A percentile compares a stretch with the other conserved stretches of the same genome.
Evolutionary conservation across 768 basidiomycete species (phyloP).

Genomic region (Boletus coccyginus): DNA sequence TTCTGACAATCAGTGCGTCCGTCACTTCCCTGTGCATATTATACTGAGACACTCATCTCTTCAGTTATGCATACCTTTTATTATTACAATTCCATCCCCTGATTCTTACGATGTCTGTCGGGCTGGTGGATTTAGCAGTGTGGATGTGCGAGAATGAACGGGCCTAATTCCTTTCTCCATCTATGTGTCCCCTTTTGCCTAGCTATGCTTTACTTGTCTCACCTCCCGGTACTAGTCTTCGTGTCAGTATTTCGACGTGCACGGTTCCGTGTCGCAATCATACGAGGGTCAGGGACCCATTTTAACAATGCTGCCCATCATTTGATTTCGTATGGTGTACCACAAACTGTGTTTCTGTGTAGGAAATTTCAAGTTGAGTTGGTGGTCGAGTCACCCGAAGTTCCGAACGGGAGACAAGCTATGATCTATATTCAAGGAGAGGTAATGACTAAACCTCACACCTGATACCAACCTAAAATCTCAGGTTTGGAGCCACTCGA

Average conservation of each 20-base stretch:
- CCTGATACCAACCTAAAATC: too few species aligned
- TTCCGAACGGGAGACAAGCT: background rate
- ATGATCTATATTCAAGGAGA: background rate
- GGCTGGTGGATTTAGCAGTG: background rate
- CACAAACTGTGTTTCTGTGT: background rate
- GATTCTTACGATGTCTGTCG: slow-evolving; percentile 4
- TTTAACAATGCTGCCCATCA: background rate
- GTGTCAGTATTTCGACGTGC: background rate
- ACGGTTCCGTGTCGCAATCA: background rate
- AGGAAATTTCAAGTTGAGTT: too few species aligned
- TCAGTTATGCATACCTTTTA: background rate
- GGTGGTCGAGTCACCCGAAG: background rate
- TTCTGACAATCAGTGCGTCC: background rate
- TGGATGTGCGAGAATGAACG: background rate
- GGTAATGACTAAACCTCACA: too few species aligned
- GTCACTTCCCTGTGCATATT: too few species aligned
- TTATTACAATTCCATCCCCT: background rate
- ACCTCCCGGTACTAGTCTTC: too few species aligned
- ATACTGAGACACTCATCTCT: background rate
- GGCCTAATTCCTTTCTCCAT: background rate
- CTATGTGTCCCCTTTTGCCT: background rate
- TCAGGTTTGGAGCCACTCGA: too few species aligned
- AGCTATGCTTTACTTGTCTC: background rate
- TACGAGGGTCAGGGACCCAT: background rate
- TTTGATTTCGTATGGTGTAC: background rate